phyloP scores from a whole-genome alignment of 495 filamentous ascomycete species.

The Aspergillus baeticus region DNA sequence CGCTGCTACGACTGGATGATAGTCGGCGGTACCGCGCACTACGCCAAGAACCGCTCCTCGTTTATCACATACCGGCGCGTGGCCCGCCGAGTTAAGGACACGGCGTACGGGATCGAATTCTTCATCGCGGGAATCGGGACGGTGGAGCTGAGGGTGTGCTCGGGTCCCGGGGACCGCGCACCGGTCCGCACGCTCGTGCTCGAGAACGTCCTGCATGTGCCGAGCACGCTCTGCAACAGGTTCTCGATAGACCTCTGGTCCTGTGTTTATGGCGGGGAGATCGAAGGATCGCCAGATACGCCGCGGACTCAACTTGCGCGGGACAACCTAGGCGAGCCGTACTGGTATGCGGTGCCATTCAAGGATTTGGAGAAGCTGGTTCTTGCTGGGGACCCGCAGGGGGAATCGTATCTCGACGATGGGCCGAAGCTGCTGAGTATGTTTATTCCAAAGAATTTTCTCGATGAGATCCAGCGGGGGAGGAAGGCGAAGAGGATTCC shows the following conservation, averaged over 20 bases:
- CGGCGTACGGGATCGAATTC: conserved; percentile 7
- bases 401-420: too few relatives aligned
- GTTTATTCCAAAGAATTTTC: too few relatives aligned
- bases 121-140: conserved; percentile 25
- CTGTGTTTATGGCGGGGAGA: too few relatives aligned
- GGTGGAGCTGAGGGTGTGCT: conserved; percentile 20
- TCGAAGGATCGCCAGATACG: too few relatives aligned
- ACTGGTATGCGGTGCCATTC: too few relatives aligned
- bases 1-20: conserved; percentile 31
- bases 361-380: background rate
- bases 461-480: too few relatives aligned
- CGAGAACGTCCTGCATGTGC: conserved; percentile 25
- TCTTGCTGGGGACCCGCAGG: too few relatives aligned
- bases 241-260: background rate
- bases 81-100: background rate
- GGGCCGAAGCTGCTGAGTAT: too few relatives aligned
- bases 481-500: too few relatives aligned
- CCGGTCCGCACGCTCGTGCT: conserved; percentile 15
- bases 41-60: conserved; percentile 27
- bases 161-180: conserved; percentile 4
- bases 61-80: conserved; percentile 24
- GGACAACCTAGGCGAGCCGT: too few relatives aligned
- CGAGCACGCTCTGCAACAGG: conserved; percentile 26
- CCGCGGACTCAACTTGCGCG: too few relatives aligned
- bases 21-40: conserved; percentile 21